phyloP scores from a whole-genome alignment of 1,284 basidiomycete species.

The Lentinus polychrous region DNA sequence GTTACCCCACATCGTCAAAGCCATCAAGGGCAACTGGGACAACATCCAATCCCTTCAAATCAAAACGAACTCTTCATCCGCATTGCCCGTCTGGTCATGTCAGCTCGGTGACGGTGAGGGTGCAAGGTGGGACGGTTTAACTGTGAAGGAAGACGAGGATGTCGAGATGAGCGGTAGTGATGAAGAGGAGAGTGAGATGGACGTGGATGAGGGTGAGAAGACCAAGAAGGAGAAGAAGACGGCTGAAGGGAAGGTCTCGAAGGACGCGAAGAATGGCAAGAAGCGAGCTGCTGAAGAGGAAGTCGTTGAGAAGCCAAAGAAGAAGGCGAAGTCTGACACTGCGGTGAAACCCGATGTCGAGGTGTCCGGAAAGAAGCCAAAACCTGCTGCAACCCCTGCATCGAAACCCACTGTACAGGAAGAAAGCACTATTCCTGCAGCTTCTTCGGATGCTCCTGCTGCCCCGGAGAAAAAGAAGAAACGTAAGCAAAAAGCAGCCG shows the following conservation, averaged over 20 bases:
- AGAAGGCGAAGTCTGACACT: conserved; percentile 22
- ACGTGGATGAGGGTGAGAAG: conserved; percentile 21
- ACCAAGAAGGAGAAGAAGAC: conserved; percentile 34
- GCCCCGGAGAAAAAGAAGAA: conserved; percentile 3
- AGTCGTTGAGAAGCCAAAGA: conserved; percentile 27
- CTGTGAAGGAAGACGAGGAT: conserved; percentile 25
- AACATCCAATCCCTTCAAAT: conserved; percentile 89
- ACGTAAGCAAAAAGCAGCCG: conserved; percentile 1
- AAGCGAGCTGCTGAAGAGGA: conserved; percentile 33
- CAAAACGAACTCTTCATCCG: conserved; percentile 84
- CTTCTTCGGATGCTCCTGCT: background rate
- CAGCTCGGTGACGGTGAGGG: conserved; percentile 55
- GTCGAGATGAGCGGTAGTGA: conserved; percentile 19
- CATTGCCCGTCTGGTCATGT: conserved; percentile 87
- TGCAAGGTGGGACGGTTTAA: conserved; percentile 56
- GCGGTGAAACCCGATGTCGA: background rate
- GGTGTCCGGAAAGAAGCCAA: background rate
- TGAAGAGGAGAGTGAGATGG: conserved; percentile 21
- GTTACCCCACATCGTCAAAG: conserved; percentile 69
- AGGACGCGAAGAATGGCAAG: conserved; percentile 33
- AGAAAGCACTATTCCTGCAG: background rate
- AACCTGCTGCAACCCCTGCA: background rate
- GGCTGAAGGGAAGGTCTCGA: conserved; percentile 27
- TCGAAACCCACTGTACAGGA: background rate
- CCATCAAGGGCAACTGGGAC: conserved; percentile 81